Evolutionary conservation across 768 basidiomycete genomes (phyloP).

Genomic region (Leccinellum rugosiceps): DNA sequence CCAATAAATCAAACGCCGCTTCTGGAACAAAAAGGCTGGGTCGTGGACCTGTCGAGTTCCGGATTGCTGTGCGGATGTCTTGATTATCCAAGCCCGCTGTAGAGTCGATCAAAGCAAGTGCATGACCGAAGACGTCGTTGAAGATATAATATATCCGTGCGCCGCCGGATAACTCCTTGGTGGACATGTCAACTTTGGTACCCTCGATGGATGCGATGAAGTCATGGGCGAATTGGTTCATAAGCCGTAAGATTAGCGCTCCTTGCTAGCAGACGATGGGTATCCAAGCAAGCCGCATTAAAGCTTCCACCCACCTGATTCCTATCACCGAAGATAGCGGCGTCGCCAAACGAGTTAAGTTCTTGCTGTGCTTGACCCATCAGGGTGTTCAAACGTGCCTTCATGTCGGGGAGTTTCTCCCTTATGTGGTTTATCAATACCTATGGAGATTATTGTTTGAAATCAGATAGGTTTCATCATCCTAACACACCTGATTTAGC

Average conservation of each 20-base stretch:
- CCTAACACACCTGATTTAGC: conserved; percentile 74
- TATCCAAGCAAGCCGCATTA: conserved; percentile 6
- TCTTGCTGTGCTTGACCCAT: conserved; percentile 99
- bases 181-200: conserved; percentile 92
- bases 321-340: conserved; percentile 86
- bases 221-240: conserved; percentile 98
- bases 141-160: conserved; percentile 99
- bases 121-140: conserved; percentile 95
- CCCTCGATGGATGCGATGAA: conserved; percentile 97
- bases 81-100: conserved; percentile 87
- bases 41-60: conserved; percentile 95
- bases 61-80: conserved; percentile 96
- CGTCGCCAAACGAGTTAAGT: conserved; percentile 92
- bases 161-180: conserved; percentile 97
- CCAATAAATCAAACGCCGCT: conserved; percentile 92
- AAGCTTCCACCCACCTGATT: conserved; percentile 54
- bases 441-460: conserved; percentile 35
- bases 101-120: conserved; percentile 85
- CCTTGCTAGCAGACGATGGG: conserved; percentile 57
- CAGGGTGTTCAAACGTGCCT: conserved; percentile 92
- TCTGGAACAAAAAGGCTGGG: conserved; percentile 97
- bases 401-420: conserved; percentile 99
- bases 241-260: conserved; percentile 84
- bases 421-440: conserved; percentile 97
- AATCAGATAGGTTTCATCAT: neutral